Evolutionary conservation across 805 yeast species (phyloP).

Genomic region (Teunomyces funiuensis): DNA sequence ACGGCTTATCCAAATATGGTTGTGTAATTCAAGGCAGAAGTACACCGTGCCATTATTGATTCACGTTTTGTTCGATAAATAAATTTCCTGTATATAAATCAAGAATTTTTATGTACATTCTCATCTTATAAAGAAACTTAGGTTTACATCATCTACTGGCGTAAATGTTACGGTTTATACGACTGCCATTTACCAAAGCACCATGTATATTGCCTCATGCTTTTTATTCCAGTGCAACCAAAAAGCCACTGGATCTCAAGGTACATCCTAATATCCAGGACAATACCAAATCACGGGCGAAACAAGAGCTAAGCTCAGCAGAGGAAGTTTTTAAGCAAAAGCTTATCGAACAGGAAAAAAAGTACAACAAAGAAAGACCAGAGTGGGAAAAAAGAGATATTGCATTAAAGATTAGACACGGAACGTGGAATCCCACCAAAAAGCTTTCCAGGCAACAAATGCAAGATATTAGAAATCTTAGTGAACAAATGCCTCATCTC

Average conservation of each 20-base stretch:
- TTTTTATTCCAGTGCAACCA: not conserved
- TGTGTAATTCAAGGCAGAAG: not conserved
- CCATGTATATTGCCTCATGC: not conserved
- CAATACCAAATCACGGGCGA: not conserved
- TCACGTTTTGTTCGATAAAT: not conserved
- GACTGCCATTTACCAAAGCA: not conserved
- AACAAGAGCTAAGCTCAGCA: not conserved
- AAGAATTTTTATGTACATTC: not conserved
- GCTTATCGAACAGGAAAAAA: constrained; percentile 41
- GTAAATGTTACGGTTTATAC: not conserved
- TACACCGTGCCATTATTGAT: not conserved
- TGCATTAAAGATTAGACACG: constrained; percentile 60
- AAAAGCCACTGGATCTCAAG: not conserved
- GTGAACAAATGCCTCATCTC: constrained; percentile 57
- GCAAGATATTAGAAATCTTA: constrained; percentile 59
- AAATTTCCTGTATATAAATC: not conserved
- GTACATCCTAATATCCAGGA: not conserved
- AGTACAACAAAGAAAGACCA: constrained; percentile 23
- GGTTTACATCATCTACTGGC: not conserved
- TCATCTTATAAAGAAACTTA: not conserved
- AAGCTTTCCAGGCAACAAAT: constrained; percentile 68
- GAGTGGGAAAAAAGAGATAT: constrained; percentile 72
- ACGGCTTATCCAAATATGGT: constrained; percentile 3
- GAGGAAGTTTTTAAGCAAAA: constrained; percentile 2
- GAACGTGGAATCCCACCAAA: constrained; percentile 68